These are phyloP conservation scores for Neurospora sp. DNA, from an alignment of 2,329 filamentous ascomycete genomes.

Conservation along the genomic window DNA sequence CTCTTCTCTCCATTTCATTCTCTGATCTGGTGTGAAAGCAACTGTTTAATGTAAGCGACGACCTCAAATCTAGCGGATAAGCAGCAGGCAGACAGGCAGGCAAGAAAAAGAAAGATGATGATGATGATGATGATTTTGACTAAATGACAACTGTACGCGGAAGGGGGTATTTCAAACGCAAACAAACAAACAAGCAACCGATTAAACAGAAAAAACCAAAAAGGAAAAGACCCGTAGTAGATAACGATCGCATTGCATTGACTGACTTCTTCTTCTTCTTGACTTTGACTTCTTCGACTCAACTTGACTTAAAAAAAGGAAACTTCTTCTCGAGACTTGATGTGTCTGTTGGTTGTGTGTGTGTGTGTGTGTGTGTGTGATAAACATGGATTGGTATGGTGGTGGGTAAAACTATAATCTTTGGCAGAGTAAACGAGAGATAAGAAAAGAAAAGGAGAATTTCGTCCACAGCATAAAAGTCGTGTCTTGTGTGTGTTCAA, in stretches of 20 bases:
- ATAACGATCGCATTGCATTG: neutral
- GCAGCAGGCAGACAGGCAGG: neutral
- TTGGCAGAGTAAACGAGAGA: conserved; percentile 1
- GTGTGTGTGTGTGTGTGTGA: neutral
- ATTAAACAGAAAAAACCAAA: neutral
- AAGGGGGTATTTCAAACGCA: conserved; percentile 3
- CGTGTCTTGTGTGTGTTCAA: neutral
- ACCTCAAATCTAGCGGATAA: neutral
- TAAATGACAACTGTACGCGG: neutral
- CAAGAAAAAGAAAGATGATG: no score
- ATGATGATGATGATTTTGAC: neutral
- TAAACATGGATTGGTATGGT: neutral
- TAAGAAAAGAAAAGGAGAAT: conserved; percentile 4
- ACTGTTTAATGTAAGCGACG: neutral
- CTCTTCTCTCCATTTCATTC: neutral
- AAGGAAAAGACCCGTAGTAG: conserved; percentile 7
- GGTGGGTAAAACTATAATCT: neutral
- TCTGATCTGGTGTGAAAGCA: neutral
- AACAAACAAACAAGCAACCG: neutral
- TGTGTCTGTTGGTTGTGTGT: neutral
- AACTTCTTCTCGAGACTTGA: neutral
- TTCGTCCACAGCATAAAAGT: conserved; percentile 1
- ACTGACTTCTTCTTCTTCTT: neutral
- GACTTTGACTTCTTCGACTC: neutral
- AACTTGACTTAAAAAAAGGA: neutral